Evolutionary conservation across 768 basidiomycete species (phyloP).

Genomic region (Pulveroboletus sp.): DNA sequence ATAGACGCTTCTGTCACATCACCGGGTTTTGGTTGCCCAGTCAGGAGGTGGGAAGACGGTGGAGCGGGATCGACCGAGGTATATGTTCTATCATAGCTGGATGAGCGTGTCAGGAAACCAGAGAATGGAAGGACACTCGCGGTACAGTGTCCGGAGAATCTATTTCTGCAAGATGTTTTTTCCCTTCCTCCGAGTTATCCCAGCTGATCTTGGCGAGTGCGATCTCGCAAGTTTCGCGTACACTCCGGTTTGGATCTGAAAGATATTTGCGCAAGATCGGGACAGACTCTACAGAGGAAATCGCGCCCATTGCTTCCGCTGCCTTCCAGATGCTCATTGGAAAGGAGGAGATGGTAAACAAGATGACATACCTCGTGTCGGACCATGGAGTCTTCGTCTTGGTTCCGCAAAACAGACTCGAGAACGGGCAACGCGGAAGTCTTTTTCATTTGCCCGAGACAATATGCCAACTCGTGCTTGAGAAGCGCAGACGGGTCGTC

Average conservation of each 20-base stretch:
- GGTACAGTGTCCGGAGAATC: conserved; percentile 33
- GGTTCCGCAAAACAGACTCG: conserved; percentile 69
- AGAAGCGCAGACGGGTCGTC: conserved; percentile 83
- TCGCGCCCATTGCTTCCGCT: conserved; percentile 98
- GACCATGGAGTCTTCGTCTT: conserved; percentile 89
- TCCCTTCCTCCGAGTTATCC: conserved; percentile 79
- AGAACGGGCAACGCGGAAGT: conserved; percentile 73
- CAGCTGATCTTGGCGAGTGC: conserved; percentile 94
- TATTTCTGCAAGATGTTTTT: conserved; percentile 37
- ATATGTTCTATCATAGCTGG: conserved; percentile 48
- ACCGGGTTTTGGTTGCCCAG: conserved; percentile 50
- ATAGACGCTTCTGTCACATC: conserved; percentile 49
- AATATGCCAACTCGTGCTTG: conserved; percentile 97
- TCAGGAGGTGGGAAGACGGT: conserved; percentile 61
- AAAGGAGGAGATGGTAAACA: not conserved
- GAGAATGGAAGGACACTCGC: conserved; percentile 26
- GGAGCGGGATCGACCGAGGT: conserved; percentile 91
- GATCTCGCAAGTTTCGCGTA: conserved; percentile 96
- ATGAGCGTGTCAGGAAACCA: not conserved
- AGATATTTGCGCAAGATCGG: conserved; percentile 71
- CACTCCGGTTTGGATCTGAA: conserved; percentile 65
- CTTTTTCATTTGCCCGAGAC: conserved; percentile 87
- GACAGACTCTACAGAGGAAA: conserved; percentile 65
- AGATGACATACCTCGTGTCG: conserved; percentile 76
- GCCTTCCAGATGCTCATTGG: conserved; percentile 51